These are phyloP conservation scores for Zopfochytrium polystomum DNA, from an alignment of 371 early-diverging fungal species.

Conservation along the genomic window DNA sequence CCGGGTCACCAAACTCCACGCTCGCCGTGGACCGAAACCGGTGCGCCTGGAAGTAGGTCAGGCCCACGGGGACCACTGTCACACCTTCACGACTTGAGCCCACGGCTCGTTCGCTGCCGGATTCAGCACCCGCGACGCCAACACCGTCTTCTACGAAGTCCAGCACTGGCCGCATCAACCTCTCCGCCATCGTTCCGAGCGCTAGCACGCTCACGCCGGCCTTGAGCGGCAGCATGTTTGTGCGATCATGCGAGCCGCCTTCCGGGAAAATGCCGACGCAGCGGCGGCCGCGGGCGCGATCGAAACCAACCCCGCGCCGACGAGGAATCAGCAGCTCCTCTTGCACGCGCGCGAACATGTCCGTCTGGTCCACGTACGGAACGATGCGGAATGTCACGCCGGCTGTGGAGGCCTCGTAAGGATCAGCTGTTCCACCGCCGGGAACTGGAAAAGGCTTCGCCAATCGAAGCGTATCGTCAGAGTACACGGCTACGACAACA, in stretches of 20 bases:
- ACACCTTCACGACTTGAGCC: conserved; percentile 80
- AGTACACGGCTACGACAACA: too few species aligned
- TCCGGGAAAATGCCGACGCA: conserved; percentile 97
- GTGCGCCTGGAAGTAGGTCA: conserved; percentile 75
- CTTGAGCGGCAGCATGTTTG: conserved; percentile 93
- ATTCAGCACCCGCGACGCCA: too few species aligned
- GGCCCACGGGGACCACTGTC: conserved; percentile 83
- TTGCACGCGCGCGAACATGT: conserved; percentile 80
- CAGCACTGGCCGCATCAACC: too few species aligned
- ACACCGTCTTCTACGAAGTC: too few species aligned
- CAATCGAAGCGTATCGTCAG: too few species aligned
- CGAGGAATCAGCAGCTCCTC: too few species aligned
- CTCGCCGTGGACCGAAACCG: conserved; percentile 91
- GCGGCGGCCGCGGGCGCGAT: conserved; percentile 68
- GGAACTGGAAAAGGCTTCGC: too few species aligned
- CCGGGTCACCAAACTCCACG: conserved; percentile 90
- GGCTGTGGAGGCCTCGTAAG: too few species aligned
- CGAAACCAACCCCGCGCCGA: too few species aligned
- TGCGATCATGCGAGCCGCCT: conserved; percentile 94
- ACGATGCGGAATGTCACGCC: conserved; percentile 58
- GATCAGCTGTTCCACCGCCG: too few species aligned
- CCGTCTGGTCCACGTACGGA: conserved; percentile 86
- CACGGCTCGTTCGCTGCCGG: too few species aligned
- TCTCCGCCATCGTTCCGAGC: conserved; percentile 85
- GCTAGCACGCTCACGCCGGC: conserved; percentile 78